These are phyloP conservation scores for Cyphellophora europaea DNA, from an alignment of 2,329 filamentous ascomycete species.

Conservation along the genomic window DNA sequence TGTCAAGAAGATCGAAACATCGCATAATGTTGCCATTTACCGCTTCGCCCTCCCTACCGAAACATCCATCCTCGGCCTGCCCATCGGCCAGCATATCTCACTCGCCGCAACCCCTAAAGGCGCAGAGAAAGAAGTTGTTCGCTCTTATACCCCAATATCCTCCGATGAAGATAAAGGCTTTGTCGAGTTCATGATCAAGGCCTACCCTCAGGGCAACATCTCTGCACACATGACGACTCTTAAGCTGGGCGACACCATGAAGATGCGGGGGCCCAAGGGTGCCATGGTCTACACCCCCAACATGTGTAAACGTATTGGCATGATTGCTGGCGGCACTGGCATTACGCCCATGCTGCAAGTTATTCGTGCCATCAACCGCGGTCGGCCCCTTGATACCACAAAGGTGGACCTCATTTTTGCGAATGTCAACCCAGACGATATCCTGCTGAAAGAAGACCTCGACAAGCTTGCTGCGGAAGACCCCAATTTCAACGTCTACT, in stretches of 20 bases:
- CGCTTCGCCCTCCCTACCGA: slow-evolving; percentile 76
- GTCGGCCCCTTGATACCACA: slow-evolving; percentile 71
- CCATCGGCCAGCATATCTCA: slow-evolving; percentile 98
- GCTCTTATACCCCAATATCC: slow-evolving; percentile 87
- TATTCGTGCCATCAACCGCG: slow-evolving; percentile 78
- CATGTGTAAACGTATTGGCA: slow-evolving; percentile 92
- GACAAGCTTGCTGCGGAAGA: slow-evolving; percentile 71
- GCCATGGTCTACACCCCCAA: slow-evolving; percentile 96
- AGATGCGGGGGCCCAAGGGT: slow-evolving; percentile 88
- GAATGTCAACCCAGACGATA: slow-evolving; percentile 89
- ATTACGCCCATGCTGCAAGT: slow-evolving; percentile 99
- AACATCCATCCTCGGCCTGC: slow-evolving; percentile 79
- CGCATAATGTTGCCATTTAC: slow-evolving; percentile 98
- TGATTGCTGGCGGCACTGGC: slow-evolving; percentile 95
- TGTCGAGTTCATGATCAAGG: slow-evolving; percentile 97
- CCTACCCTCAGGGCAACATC: slow-evolving; percentile 96
- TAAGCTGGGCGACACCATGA: slow-evolving; percentile 75
- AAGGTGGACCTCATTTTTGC: slow-evolving; percentile 93
- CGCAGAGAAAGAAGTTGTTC: slow-evolving; percentile 70
- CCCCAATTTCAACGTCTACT: slow-evolving; percentile 75
- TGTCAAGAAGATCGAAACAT: slow-evolving; percentile 88
- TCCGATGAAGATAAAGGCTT: slow-evolving; percentile 81
- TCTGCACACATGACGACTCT: slow-evolving; percentile 82
- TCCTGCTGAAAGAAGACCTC: slow-evolving; percentile 85
- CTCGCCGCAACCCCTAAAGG: slow-evolving; percentile 76